These are phyloP conservation scores for Suillus sp. DNA, from an alignment of 768 basidiomycete species.

Conservation along the genomic window DNA sequence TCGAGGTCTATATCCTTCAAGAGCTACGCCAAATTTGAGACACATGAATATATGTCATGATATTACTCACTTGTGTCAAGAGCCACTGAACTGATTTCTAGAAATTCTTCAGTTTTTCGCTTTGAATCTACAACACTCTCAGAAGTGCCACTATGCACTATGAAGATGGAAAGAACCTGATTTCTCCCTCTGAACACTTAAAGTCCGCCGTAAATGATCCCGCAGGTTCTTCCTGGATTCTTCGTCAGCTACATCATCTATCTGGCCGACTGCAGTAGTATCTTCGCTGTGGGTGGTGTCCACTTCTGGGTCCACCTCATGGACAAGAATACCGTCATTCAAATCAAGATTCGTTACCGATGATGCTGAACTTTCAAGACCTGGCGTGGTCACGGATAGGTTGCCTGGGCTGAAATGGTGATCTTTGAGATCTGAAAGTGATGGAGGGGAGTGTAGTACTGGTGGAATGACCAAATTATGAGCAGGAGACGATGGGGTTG, in stretches of 20 bases:
- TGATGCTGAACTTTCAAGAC: slow-evolving; percentile 66
- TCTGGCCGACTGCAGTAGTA: slow-evolving; percentile 46
- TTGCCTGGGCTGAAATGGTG: not conserved
- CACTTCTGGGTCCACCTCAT: slow-evolving; percentile 66
- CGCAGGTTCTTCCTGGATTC: slow-evolving; percentile 65
- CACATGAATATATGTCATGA: not conserved
- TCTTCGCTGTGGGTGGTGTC: slow-evolving; percentile 59
- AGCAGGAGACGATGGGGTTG: slow-evolving; percentile 1
- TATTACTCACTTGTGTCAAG: slow-evolving; percentile 40
- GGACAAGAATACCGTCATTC: slow-evolving; percentile 68
- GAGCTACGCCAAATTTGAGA: slow-evolving; percentile 1
- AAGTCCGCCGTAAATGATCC: slow-evolving; percentile 69
- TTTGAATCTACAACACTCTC: slow-evolving; percentile 33
- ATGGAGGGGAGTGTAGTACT: not conserved
- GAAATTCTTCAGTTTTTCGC: slow-evolving; percentile 24
- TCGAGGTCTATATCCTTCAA: slow-evolving; percentile 44
- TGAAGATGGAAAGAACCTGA: slow-evolving; percentile 42
- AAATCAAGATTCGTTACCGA: slow-evolving; percentile 70
- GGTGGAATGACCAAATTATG: slow-evolving; percentile 3
- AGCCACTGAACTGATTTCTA: slow-evolving; percentile 42
- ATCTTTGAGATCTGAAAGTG: slow-evolving; percentile 2
- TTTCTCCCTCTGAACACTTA: slow-evolving; percentile 53
- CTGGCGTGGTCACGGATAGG: slow-evolving; percentile 28
- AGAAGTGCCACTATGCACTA: slow-evolving; percentile 9
- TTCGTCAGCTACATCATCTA: slow-evolving; percentile 49